phyloP scores from a whole-genome alignment of 768 basidiomycete species.

The Butyriboletus loyo region DNA sequence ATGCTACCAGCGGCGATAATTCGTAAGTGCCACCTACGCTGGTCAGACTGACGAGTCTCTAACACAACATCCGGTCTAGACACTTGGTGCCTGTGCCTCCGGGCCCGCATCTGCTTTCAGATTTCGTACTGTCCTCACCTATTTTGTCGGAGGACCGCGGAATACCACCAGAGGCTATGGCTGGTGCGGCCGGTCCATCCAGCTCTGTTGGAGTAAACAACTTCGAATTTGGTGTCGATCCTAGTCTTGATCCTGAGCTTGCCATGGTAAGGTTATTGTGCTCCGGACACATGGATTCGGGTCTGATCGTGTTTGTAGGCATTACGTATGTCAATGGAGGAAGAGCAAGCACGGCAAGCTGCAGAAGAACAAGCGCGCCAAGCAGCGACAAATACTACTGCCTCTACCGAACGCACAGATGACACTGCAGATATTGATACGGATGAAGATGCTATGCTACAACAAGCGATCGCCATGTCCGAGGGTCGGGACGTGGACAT shows the following conservation, averaged over 20 bases:
- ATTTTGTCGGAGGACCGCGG: conserved; percentile 80
- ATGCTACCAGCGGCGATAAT: conserved; percentile 77
- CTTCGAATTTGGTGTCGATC: conserved; percentile 92
- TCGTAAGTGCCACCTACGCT: conserved; percentile 52
- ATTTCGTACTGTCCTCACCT: conserved; percentile 74
- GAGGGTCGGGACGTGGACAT: conserved; percentile 53
- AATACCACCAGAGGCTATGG: conserved; percentile 61
- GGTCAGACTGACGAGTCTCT: not conserved
- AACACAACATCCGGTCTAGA: conserved; percentile 36
- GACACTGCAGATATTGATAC: conserved; percentile 50
- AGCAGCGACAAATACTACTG: conserved; percentile 20
- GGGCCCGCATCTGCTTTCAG: conserved; percentile 78
- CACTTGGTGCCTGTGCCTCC: conserved; percentile 80
- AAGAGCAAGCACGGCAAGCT: conserved; percentile 78
- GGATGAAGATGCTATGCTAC: conserved; percentile 77
- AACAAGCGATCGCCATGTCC: conserved; percentile 76
- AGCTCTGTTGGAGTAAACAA: conserved; percentile 48
- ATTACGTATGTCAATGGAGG: conserved; percentile 95
- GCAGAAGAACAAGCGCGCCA: conserved; percentile 40
- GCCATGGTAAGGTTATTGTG: conserved; percentile 69
- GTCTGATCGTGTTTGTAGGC: conserved; percentile 50
- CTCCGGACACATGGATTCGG: not conserved
- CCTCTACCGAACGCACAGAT: conserved; percentile 21
- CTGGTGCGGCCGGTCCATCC: conserved; percentile 45
- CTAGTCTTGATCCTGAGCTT: conserved; percentile 91